These are phyloP conservation scores for Penicillium sp. DNA, from an alignment of 2,329 filamentous ascomycete genomes.

Conservation along the genomic window DNA sequence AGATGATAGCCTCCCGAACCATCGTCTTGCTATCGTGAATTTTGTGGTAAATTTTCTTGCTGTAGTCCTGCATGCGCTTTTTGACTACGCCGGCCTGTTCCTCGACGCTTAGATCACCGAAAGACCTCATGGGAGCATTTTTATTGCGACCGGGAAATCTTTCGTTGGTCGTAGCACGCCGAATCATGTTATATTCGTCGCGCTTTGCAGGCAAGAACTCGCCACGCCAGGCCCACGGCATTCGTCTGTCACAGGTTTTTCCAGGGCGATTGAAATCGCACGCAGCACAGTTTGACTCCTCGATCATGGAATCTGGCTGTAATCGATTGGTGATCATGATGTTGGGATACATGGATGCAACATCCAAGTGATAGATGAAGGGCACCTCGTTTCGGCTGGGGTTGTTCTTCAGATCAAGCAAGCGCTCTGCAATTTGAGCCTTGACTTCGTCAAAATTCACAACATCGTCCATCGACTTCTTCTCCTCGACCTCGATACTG, in stretches of 20 bases:
- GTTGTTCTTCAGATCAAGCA: conserved; percentile 71
- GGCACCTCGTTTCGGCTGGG: conserved; percentile 83
- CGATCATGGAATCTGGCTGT: conserved; percentile 98
- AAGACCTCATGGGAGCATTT: conserved; percentile 67
- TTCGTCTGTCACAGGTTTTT: conserved; percentile 89
- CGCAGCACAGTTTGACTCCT: conserved; percentile 91
- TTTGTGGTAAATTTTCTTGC: conserved; percentile 99
- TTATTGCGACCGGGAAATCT: conserved; percentile 78
- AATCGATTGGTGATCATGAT: conserved; percentile 99
- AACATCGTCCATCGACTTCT: conserved; percentile 75
- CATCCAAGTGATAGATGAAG: conserved; percentile 95
- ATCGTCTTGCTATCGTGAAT: conserved; percentile 94
- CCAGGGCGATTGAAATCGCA: conserved; percentile 98
- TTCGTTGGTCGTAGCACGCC: conserved; percentile 85
- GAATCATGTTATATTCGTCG: conserved; percentile 99
- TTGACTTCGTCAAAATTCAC: conserved; percentile 82
- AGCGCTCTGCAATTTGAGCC: conserved; percentile 69
- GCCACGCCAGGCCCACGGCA: conserved; percentile 98
- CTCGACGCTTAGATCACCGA: conserved; percentile 75
- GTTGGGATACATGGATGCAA: conserved; percentile 99
- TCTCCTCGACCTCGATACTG: conserved; percentile 78
- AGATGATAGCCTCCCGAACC: conserved; percentile 93
- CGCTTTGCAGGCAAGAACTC: conserved; percentile 94
- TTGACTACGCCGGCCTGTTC: conserved; percentile 78
- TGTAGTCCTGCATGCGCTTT: conserved; percentile 87